Evolutionary conservation across 495 filamentous ascomycete species (phyloP).

Genomic region (Trichoderma orchidacearum): DNA sequence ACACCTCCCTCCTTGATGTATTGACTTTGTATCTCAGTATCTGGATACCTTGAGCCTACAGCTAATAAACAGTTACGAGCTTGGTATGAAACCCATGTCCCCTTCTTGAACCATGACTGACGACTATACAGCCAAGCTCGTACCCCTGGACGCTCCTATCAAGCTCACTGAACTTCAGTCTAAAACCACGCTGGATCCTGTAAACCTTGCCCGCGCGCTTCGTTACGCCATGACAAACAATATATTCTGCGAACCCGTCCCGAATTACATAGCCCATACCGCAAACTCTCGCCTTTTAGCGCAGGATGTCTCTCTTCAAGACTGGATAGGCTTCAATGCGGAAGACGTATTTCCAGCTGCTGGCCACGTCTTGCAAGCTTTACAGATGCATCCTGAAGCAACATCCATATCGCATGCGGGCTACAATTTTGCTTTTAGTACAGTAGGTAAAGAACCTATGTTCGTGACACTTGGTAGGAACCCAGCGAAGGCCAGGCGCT

Average conservation of each 20-base stretch:
- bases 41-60: constrained; percentile 22
- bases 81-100: constrained; percentile 13
- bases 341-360: constrained; percentile 38
- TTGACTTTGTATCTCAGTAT: constrained; percentile 14
- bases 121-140: constrained; percentile 17
- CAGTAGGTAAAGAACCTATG: constrained; percentile 33
- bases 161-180: constrained; percentile 28
- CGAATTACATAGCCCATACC: constrained; percentile 39
- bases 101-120: background rate
- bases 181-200: constrained; percentile 23
- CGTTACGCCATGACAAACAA: constrained; percentile 41
- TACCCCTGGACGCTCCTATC: constrained; percentile 23
- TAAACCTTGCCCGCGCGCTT: constrained; percentile 36
- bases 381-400: constrained; percentile 24
- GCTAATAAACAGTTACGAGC: constrained; percentile 23
- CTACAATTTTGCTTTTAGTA: constrained; percentile 33
- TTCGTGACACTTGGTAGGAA: constrained; percentile 34
- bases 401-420: constrained; percentile 27
- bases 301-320: constrained; percentile 24
- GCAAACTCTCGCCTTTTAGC: constrained; percentile 30
- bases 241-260: constrained; percentile 39
- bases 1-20: background rate
- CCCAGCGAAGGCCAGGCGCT: constrained; percentile 28
- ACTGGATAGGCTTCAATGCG: constrained; percentile 36
- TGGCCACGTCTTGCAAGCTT: constrained; percentile 21